These are phyloP conservation scores for Pseudomonodictys pantanalensis DNA, from an alignment of 495 filamentous ascomycete genomes.

Conservation along the genomic window DNA sequence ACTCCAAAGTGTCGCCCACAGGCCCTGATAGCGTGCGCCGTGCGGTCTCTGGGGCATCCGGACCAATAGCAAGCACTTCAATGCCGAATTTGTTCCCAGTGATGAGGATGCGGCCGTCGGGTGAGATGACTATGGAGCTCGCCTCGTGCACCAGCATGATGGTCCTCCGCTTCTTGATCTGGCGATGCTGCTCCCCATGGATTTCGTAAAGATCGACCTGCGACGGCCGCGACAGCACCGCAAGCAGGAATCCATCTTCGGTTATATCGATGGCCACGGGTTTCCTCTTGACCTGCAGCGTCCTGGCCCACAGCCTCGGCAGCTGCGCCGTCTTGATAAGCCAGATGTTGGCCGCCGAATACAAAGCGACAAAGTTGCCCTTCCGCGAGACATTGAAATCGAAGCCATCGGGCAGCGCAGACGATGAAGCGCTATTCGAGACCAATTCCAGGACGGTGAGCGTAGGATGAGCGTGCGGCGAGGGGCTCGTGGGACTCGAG, in stretches of 20 bases:
- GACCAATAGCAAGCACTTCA: constrained; percentile 74
- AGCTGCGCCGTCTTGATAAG: constrained; percentile 29
- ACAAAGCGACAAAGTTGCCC: constrained; percentile 30
- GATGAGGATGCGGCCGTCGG: constrained; percentile 75
- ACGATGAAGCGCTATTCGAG: constrained; percentile 31
- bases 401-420: constrained; percentile 35
- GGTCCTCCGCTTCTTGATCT: constrained; percentile 58
- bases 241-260: constrained; percentile 73
- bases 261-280: constrained; percentile 75
- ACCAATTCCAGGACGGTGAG: constrained; percentile 32
- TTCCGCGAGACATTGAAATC: constrained; percentile 33
- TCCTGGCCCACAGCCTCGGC: constrained; percentile 28
- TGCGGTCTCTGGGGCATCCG: constrained; percentile 61
- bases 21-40: constrained; percentile 79
- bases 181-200: constrained; percentile 41
- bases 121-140: constrained; percentile 64
- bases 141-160: constrained; percentile 61
- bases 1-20: constrained; percentile 71
- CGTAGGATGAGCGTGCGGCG: constrained; percentile 20
- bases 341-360: constrained; percentile 30
- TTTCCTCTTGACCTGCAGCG: constrained; percentile 70
- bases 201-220: constrained; percentile 80
- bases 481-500: constrained; percentile 3
- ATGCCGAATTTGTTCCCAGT: constrained; percentile 85
- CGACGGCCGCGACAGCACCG: constrained; percentile 76